These are phyloP conservation scores for Neophaeococcomyces aloes DNA, from an alignment of 2,329 filamentous ascomycete species.

Conservation along the genomic window DNA sequence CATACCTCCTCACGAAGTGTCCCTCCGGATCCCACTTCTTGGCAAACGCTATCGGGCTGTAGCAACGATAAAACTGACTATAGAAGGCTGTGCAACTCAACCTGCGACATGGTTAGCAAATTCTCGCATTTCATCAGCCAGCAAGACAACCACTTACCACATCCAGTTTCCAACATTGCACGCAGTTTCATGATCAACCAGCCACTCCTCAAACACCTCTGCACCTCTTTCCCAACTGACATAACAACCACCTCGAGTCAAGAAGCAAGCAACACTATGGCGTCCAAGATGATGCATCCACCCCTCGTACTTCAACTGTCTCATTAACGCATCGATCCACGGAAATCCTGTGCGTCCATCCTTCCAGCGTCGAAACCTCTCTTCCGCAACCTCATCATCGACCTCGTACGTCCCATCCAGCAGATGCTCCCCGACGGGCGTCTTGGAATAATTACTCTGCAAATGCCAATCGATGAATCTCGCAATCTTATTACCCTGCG, in stretches of 20 bases:
- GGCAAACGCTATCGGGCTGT: conserved; percentile 60
- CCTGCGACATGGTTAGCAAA: conserved; percentile 34
- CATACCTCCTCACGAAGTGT: conserved; percentile 51
- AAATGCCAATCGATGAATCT: conserved; percentile 74
- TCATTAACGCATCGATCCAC: conserved; percentile 73
- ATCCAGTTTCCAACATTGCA: conserved; percentile 71
- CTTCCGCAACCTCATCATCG: conserved; percentile 51
- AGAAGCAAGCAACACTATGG: conserved; percentile 68
- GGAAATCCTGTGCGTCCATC: conserved; percentile 62
- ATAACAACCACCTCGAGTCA: conserved; percentile 70
- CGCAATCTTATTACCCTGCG: conserved; percentile 53
- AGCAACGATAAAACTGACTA: conserved; percentile 59
- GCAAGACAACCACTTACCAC: conserved; percentile 29
- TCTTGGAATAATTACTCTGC: conserved; percentile 46
- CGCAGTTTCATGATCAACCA: conserved; percentile 64
- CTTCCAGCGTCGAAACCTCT: conserved; percentile 60
- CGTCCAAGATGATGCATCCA: conserved; percentile 74
- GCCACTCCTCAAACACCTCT: conserved; percentile 65
- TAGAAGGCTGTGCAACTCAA: conserved; percentile 66
- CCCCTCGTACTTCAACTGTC: conserved; percentile 58
- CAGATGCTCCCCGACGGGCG: conserved; percentile 33
- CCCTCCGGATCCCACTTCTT: conserved; percentile 67
- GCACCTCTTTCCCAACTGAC: conserved; percentile 69
- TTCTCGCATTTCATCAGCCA: not conserved
- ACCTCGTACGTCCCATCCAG: conserved; percentile 53